Evolutionary conservation across 2,329 filamentous ascomycete genomes (phyloP), one percentile per base, ranked within the genome.

Genomic region (Corinectria fuckeliana): DNA sequence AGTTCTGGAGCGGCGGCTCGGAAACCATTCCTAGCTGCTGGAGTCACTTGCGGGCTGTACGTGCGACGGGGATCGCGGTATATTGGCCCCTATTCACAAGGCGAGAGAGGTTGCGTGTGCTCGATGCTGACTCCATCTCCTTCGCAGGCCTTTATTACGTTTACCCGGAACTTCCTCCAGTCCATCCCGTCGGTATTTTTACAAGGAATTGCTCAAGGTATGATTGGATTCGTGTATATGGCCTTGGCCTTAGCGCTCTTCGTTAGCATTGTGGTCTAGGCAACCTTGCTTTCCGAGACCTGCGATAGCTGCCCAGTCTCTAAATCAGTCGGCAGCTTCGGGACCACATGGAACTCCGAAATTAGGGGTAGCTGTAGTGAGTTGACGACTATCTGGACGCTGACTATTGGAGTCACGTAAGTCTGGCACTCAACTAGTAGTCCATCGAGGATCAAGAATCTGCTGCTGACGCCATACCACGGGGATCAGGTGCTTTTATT

Each of bases 131-230:
- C n/a, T 39, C 18, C 13, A 18, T 20, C 38, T 21, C 38, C 4
- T 8, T 2, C 18, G 9, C 28, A 56, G 53, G 53, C 36, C n/a
- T 56, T 36, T 23, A 50, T 41, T n/a, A 42, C 49, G 28, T 56
- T 56, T 28, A 36, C 30, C 39, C 50, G 53, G 53, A 56, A 50
- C 45, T 44, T 56, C 26, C 11, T 44, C 36, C 49, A 50, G 34
- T 39, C 50, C 18, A 36, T 56, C n/a, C 53, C 53, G 16, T 48
- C 53, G 25, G 32, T 36, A 14, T 36, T 39, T 7, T 18, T 44
- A 7, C 45, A 56, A 25, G 53, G 53, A 7, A 36, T 50, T 5
- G 36, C 45, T 34, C 45, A 42, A 6, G 45, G 36, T 9, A 11
- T 44, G 7, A 42, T 56, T 14, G 53, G 44, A 9, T n/a, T 16